These are phyloP conservation scores for Isabelozyma gotoi DNA, from an alignment of 805 yeast genomes.

Conservation along the genomic window DNA sequence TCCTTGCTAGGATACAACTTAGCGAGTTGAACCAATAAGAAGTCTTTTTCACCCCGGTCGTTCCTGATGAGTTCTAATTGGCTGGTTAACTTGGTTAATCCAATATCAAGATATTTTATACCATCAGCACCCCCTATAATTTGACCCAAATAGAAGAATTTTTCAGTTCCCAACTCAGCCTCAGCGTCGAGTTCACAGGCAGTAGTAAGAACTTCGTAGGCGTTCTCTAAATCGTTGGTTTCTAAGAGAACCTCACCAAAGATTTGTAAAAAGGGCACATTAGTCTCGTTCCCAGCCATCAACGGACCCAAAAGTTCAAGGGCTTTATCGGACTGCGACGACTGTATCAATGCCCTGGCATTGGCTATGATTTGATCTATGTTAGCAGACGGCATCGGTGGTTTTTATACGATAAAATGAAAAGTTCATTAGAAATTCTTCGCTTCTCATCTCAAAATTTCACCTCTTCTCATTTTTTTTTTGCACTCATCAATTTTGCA, in stretches of 20 bases:
- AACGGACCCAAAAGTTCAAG: conserved; percentile 46
- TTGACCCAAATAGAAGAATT: conserved; percentile 89
- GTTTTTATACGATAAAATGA: not conserved
- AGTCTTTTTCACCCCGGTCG: conserved; percentile 20
- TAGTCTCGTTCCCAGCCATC: conserved; percentile 26
- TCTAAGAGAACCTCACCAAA: conserved; percentile 82
- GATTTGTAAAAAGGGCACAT: conserved; percentile 50
- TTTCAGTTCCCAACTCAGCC: conserved; percentile 70
- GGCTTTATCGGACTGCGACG: conserved; percentile 55
- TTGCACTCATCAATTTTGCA: not conserved
- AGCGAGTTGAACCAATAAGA: conserved; percentile 22
- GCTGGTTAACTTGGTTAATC: conserved; percentile 48
- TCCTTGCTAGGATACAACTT: conserved; percentile 21
- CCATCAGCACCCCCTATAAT: conserved; percentile 84
- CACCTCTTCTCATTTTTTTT: not conserved
- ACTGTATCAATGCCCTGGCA: conserved; percentile 46
- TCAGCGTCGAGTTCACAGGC: conserved; percentile 70
- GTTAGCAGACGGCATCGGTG: conserved; percentile 3
- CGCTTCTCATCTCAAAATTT: not conserved
- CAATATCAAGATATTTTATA: conserved; percentile 57
- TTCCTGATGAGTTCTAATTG: conserved; percentile 35
- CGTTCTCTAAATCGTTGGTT: conserved; percentile 73
- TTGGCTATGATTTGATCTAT: conserved; percentile 13
- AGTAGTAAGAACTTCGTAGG: conserved; percentile 58
- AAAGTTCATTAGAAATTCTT: too few relatives aligned